These are phyloP conservation scores for Nicotiana attenuata DNA, from an alignment of 257 asterid species.

Conservation along the genomic window DNA sequence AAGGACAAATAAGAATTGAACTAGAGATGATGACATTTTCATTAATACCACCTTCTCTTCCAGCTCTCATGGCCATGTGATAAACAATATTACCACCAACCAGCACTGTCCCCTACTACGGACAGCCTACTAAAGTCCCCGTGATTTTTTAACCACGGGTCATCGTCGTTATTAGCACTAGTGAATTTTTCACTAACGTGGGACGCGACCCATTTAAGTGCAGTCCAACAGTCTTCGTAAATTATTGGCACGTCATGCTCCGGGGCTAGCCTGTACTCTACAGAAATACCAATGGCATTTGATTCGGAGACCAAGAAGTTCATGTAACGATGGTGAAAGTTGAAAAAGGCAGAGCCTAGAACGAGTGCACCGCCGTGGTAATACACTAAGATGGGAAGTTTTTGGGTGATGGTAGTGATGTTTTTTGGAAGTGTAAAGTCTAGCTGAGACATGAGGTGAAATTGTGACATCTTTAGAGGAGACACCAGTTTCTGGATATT, in stretches of 20 bases:
- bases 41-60: not conserved
- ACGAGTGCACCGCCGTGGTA: constrained; percentile 32
- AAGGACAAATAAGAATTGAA: constrained; percentile 15
- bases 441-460: constrained; percentile 21
- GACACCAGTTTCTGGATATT: constrained; percentile 10
- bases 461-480: constrained; percentile 28
- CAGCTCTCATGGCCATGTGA: constrained; percentile 19
- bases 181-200: not conserved
- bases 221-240: constrained; percentile 28
- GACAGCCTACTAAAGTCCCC: constrained; percentile 14
- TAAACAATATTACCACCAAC: constrained; percentile 31
- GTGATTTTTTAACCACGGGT: constrained; percentile 19
- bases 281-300: constrained; percentile 15
- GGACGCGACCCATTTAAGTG: constrained; percentile 25
- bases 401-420: not conserved
- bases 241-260: constrained; percentile 25
- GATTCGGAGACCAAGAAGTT: constrained; percentile 9
- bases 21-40: constrained; percentile 12
- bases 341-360: constrained; percentile 25
- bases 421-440: constrained; percentile 29
- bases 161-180: not conserved
- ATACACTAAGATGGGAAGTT: constrained; percentile 21
- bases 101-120: constrained; percentile 30
- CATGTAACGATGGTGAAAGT: constrained; percentile 14
- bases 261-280: constrained; percentile 32